Base-by-base conservation (phyloP, 352 stramenopile genomes). In the Phytophthora hibernalis region DNA sequence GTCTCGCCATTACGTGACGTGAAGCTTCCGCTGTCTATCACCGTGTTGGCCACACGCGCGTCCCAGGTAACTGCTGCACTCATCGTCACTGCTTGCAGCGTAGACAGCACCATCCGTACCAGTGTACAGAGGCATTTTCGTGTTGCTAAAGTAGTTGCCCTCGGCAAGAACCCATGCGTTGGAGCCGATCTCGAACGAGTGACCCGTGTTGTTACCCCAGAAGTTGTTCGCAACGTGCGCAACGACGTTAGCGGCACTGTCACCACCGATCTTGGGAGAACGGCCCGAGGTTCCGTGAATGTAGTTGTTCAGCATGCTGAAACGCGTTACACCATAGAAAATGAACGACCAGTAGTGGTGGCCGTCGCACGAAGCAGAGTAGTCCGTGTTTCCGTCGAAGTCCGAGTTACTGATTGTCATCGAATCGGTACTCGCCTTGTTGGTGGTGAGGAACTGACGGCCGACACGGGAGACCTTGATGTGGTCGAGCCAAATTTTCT, bases 401-500 rank as follows among this genome's bases (percentile, higher is more conserved):
- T 85, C 70, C 44, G 62, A 80, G 70, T 83, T 82, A 63, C 72
- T 82, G 65, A 86, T 77, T 13, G 78, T 86, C 55, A 83, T 55
- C 20, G 66, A 79, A 28, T 68, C 65, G 3, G 61, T 54, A 13
- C 72, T 66, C 0, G 65, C 72, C 42, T 54, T 64, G 61, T 79
- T 67, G 6, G 73, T 83, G 0, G 60, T 70, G 21, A 86, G 45
- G 56, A 86, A 77, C 47, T 86, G 72, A 8, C 72, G 68, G 15
- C 68, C 68, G 8, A 80, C 56, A 10, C 48, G 50, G 12, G 56
- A 70, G 15, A 79, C 31, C 45, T 74, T 76, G 58, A 79, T 60
- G 72, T 80, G 73, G 61, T 81, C 70, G 21, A 81, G 44, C 73
- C 69, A 80, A 42, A 78, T 72, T 2, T 77, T 75, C 22, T 72